Evolutionary conservation across 2,329 filamentous ascomycete genomes (phyloP), one percentile per base, ranked within the genome.

Genomic region (Rhytidhysteron rufulum): DNA sequence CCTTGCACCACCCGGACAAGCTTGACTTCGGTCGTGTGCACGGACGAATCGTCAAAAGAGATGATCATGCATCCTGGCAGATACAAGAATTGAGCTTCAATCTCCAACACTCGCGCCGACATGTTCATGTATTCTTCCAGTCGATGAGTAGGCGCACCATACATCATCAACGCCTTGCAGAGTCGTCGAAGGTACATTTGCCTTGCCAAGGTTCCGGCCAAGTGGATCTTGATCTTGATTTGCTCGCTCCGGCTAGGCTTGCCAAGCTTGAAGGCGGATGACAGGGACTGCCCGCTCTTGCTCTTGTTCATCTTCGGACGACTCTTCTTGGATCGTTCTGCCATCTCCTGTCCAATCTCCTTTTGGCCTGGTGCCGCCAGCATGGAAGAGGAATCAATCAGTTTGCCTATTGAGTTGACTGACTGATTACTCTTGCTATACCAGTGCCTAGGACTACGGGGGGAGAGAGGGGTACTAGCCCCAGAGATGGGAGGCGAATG

Each of bases 21-120:
- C 66, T 87, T 86, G 46, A 89, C 85, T 58, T 88, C 85, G n/a
- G 84, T 84, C 0, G 86, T 89, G 55, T 89, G 85, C 0, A 85
- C 87, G 1, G 74, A 68, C 4, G 70, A 66, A 63, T 91, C 86
- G 55, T 81, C 89, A 57, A 96, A 95, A 4, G 88, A 91, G 58
- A 95, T 85, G 41, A 96, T 86, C 90, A 96, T 96, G 57, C 87
- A 94, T 0, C 87, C 87, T 0, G 90, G 89, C 21, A 95, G 80
- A 60, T 95, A 96, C 17, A 95, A 70, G 53, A 93, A 95, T 55
- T 95, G 88, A 5, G 85, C 85, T 49, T 95, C 86, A 13, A 95
- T 90, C 63, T 90, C 86, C 27, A 96, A 76, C 2, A 93, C 86
- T n/a, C 86, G 78, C 1, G 90, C 84, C 7, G 86, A 89, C 86